Conservation (phyloP, 108 stramenopile species). For the Pseudonitzschia multiseries region DNA sequence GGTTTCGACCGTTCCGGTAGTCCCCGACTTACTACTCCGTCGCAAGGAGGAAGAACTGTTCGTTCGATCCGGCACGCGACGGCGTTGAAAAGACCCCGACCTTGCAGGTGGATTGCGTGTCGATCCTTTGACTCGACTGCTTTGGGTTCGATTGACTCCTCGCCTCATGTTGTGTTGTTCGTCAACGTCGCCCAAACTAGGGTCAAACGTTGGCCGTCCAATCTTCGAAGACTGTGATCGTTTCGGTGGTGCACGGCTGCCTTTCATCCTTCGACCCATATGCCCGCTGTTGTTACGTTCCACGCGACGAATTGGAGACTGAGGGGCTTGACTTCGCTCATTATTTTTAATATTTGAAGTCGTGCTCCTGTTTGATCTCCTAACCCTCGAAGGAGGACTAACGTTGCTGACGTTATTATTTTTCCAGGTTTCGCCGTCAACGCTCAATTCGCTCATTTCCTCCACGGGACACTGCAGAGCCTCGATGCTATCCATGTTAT, state of each 20-base stretch:
- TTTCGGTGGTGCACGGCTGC: constrained; percentile 18
- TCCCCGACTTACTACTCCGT: constrained; percentile 3
- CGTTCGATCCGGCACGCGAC: constrained; percentile 31
- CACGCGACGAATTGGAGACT: constrained; percentile 15
- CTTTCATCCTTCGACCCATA: constrained; percentile 8
- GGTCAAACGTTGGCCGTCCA: constrained; percentile 28
- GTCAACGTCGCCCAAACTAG: not conserved
- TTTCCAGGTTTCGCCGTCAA: not conserved
- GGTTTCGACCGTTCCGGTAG: constrained; percentile 2
- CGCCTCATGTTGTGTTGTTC: constrained; percentile 19
- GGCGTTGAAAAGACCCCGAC: constrained; percentile 27
- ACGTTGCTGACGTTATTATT: not conserved
- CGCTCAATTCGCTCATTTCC: constrained; percentile 7
- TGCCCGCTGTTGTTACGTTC: constrained; percentile 34
- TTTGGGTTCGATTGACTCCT: constrained; percentile 34
- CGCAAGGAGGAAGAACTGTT: constrained; percentile 26
- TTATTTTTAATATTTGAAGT: not conserved
- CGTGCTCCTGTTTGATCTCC: not conserved
- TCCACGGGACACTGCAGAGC: not conserved
- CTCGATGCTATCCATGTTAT: not conserved
- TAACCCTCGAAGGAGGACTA: not conserved
- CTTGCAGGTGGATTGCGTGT: constrained; percentile 14
- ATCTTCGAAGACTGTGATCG: constrained; percentile 33
- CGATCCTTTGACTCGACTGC: constrained; percentile 18
- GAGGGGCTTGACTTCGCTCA: not conserved